Percentiles rank a stretch among this genome's conserved stretches.
Evolutionary conservation across 495 filamentous ascomycete genomes (phyloP).

Genomic region (Lepidopterella palustris): DNA sequence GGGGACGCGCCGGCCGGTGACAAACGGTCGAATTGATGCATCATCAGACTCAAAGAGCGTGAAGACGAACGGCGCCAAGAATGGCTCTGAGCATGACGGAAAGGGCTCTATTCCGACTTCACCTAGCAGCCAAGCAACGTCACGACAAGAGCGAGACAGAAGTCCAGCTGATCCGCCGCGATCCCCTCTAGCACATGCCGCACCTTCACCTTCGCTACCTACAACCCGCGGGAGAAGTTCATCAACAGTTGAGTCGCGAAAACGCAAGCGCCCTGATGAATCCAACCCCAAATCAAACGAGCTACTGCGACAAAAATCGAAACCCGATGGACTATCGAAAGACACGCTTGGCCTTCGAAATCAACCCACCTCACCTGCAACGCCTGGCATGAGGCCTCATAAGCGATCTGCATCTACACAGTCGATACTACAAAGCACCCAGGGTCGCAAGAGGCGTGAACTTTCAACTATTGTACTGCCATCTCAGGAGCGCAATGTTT

Average conservation of each 20-base stretch:
- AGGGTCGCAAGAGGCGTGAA: constrained; percentile 24
- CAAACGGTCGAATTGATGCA: constrained; percentile 13
- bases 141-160: constrained; percentile 20
- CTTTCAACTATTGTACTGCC: constrained; percentile 11
- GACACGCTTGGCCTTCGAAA: constrained; percentile 10
- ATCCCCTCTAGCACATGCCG: constrained; percentile 11
- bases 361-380: constrained; percentile 22
- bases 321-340: constrained; percentile 17
- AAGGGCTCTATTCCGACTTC: constrained; percentile 25
- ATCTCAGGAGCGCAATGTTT: constrained; percentile 9
- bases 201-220: constrained; percentile 12
- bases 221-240: constrained; percentile 23
- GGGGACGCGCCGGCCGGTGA: constrained; percentile 8
- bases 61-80: constrained; percentile 25
- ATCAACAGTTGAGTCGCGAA: constrained; percentile 20
- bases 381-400: constrained; percentile 14
- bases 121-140: constrained; percentile 19
- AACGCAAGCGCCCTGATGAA: constrained; percentile 28
- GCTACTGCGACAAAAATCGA: constrained; percentile 22
- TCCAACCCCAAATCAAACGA: constrained; percentile 14
- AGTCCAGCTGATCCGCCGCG: constrained; percentile 18
- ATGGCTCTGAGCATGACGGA: constrained; percentile 21
- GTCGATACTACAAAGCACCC: constrained; percentile 9
- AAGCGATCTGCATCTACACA: constrained; percentile 28
- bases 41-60: constrained; percentile 6